Evolutionary conservation across 2,329 filamentous ascomycete genomes (phyloP), one percentile per base, ranked within the genome.

Genomic region (Metarhizium rileyi): DNA sequence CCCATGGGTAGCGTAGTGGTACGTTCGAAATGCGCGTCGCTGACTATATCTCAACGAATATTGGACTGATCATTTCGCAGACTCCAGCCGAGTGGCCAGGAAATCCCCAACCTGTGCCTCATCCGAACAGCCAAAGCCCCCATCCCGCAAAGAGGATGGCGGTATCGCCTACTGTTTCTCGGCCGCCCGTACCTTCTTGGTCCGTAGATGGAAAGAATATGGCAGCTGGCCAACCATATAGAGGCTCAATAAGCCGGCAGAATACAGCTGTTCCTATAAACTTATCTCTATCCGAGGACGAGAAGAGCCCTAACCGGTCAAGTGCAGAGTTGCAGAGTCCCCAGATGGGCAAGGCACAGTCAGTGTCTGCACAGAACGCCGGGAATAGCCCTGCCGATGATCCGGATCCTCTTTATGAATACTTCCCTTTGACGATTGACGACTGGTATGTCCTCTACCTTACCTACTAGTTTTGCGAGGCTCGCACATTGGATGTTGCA

Each of bases 381-480:
- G 75, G 74, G 56, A 76, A 79, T 62, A 83, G 84, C 61, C 76
- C 86, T 30, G 69, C 83, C 55, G 89, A 95, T 58, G 85, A 84
- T 57, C 84, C 84, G 1, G 90, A 96, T 66, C 72, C 90, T 56
- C 71, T 96, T 18, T 96, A 96, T 63, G 90, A 97, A 68, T 96
- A 97, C 63, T 96, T 97, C 56, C 90, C 90, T 0, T 74, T 97
- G 16, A 90, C 86, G 45, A 70, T 95, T 51, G 90, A 96, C 64
- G 90, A 96, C 61, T 96, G 86, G 86, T 79, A 64, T 60, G 68
- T 49, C 44, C 20, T 33, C 20, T 45, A 27, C 9, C 33, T 26
- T 33, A 40, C 28, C 47, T 23, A 43, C 27, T 12, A 23, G 8
- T 22, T 44, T 20, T 1, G n/a, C 16, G 8, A 2, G 35, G 16